Conservation (phyloP, 2,329 filamentous ascomycete genomes). For the Macrophomina phaseolina region DNA sequence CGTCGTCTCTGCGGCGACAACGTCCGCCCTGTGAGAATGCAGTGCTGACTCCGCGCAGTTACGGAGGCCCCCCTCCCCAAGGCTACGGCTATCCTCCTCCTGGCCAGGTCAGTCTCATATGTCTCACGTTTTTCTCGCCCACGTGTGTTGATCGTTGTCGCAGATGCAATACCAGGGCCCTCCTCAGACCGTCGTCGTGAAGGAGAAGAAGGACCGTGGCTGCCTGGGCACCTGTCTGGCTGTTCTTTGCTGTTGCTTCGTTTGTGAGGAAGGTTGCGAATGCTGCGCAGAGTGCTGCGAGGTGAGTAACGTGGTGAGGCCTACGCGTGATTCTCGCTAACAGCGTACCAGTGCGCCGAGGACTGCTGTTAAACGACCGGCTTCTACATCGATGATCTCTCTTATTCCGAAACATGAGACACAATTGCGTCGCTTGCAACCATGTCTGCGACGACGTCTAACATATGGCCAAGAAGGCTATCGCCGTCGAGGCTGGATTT, state of each 20-base stretch:
- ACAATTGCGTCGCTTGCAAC: background rate
- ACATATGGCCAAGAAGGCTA: background rate
- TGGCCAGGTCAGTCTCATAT: background rate
- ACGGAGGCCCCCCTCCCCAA: background rate
- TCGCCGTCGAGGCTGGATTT: conserved; percentile 18
- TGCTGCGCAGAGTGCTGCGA: conserved; percentile 67
- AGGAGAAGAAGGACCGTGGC: conserved; percentile 56
- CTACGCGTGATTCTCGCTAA: conserved; percentile 24
- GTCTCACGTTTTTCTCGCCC: too few relatives aligned
- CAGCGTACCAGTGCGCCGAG: conserved; percentile 35
- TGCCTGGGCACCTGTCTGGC: conserved; percentile 61
- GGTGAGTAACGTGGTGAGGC: conserved; percentile 47
- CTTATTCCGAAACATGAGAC: background rate
- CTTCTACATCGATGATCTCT: background rate
- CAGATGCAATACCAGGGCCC: conserved; percentile 57
- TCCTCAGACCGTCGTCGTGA: conserved; percentile 48
- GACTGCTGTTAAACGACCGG: conserved; percentile 38
- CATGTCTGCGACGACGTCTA: conserved; percentile 11
- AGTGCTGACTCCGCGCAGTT: background rate
- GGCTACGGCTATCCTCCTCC: background rate
- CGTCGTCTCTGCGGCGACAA: conserved; percentile 31
- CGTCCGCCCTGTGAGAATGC: background rate
- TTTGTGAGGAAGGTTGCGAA: conserved; percentile 68
- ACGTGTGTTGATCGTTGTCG: background rate
- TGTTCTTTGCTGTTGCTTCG: conserved; percentile 66